phyloP scores from a whole-genome alignment of 768 basidiomycete genomes.

The Chalciporus pseudorubinellus region DNA sequence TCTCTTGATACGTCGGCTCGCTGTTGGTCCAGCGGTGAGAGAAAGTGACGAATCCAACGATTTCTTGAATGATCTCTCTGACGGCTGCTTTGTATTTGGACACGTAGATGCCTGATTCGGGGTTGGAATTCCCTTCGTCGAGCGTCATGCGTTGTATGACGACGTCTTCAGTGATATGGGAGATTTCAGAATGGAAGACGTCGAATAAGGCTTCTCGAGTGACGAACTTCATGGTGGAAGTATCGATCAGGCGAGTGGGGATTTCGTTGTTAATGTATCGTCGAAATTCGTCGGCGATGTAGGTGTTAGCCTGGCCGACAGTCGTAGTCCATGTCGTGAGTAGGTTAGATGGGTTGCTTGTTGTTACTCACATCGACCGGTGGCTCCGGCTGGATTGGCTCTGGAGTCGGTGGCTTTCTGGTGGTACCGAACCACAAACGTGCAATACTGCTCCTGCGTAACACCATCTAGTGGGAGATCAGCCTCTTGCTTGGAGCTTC shows the following conservation, averaged over 20 bases:
- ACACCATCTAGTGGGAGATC: too few species aligned
- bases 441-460: too few species aligned
- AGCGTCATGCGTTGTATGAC: slow-evolving; percentile 2
- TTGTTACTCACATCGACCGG: neutral
- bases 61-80: slow-evolving; percentile 15
- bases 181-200: slow-evolving; percentile 18
- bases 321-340: neutral
- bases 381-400: neutral
- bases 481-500: too few species aligned
- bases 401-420: neutral
- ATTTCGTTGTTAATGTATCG: slow-evolving; percentile 27
- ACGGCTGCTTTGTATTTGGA: slow-evolving; percentile 10
- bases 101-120: slow-evolving; percentile 18
- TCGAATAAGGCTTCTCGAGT: slow-evolving; percentile 18
- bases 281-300: slow-evolving; percentile 14
- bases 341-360: neutral
- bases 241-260: slow-evolving; percentile 26
- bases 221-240: slow-evolving; percentile 19
- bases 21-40: slow-evolving; percentile 24
- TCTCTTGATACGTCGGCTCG: slow-evolving; percentile 24
- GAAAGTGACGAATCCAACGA: slow-evolving; percentile 23
- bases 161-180: slow-evolving; percentile 18
- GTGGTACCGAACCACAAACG: neutral
- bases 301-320: neutral
- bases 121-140: neutral